A percentile compares a stretch with the other conserved stretches of the same genome.
phyloP scores from a whole-genome alignment of 1,284 basidiomycete genomes.

The Puccinia hordei region DNA sequence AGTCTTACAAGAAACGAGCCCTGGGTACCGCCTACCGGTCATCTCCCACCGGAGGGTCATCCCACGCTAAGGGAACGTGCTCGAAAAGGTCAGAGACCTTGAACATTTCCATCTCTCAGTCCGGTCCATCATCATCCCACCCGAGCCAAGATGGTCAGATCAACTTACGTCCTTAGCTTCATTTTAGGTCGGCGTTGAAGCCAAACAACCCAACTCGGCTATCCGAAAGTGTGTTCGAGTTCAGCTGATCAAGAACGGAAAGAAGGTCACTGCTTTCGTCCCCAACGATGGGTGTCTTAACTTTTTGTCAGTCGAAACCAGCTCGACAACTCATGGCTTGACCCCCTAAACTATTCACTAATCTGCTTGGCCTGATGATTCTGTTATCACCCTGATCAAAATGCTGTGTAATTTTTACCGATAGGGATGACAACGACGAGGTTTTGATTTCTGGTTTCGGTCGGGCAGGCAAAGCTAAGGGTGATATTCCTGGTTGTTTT shows the following conservation, averaged over 20 bases:
- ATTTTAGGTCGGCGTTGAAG: slow-evolving; percentile 66
- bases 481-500: slow-evolving; percentile 68
- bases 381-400: neutral
- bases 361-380: neutral
- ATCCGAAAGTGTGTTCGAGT: slow-evolving; percentile 99
- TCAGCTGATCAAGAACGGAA: slow-evolving; percentile 99
- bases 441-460: slow-evolving; percentile 99
- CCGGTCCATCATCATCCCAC: too few relatives aligned
- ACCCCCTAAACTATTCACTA: neutral
- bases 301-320: slow-evolving; percentile 63
- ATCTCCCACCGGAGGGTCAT: slow-evolving; percentile 97
- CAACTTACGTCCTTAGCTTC: too few relatives aligned
- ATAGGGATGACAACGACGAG: slow-evolving; percentile 52
- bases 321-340: too few relatives aligned
- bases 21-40: slow-evolving; percentile 99
- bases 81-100: slow-evolving; percentile 82
- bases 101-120: neutral
- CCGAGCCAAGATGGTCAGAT: too few relatives aligned
- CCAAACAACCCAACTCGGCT: slow-evolving; percentile 99
- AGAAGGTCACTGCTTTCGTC: slow-evolving; percentile 93
- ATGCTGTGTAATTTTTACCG: too few relatives aligned
- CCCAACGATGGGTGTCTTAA: slow-evolving; percentile 96
- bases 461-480: slow-evolving; percentile 98
- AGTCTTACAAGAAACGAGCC: slow-evolving; percentile 98
- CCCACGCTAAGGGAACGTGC: slow-evolving; percentile 99